These are phyloP conservation scores for Telfairia occidentalis DNA, from an alignment of 331 rosid genomes.

Conservation along the genomic window DNA sequence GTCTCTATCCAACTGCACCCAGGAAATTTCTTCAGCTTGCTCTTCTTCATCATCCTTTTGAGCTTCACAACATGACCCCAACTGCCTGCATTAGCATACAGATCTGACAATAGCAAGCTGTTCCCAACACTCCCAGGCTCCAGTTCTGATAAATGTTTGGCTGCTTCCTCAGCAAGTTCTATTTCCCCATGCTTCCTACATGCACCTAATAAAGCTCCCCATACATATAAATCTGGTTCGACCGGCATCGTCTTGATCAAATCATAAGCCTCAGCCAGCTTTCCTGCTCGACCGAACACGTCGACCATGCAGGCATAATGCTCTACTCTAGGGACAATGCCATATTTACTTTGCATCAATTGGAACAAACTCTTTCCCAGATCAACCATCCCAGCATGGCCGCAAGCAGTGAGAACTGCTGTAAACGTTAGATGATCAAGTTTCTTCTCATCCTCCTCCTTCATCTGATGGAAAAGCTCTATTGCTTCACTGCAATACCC, in stretches of 20 bases:
- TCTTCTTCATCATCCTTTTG: constrained; percentile 52
- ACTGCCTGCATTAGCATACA: constrained; percentile 66
- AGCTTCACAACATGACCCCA: constrained; percentile 65
- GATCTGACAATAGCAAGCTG: constrained; percentile 46
- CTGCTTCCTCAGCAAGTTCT: constrained; percentile 69
- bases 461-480: constrained; percentile 62
- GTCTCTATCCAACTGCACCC: constrained; percentile 85
- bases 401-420: constrained; percentile 64
- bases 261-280: constrained; percentile 45
- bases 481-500: constrained; percentile 61
- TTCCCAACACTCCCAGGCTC: constrained; percentile 79
- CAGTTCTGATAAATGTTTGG: constrained; percentile 50
- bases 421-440: constrained; percentile 69
- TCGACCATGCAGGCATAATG: constrained; percentile 85
- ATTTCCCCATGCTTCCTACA: constrained; percentile 60
- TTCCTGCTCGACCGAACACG: constrained; percentile 68
- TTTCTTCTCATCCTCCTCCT: constrained; percentile 34
- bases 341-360: constrained; percentile 50
- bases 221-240: constrained; percentile 72
- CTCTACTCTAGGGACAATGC: constrained; percentile 60
- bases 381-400: constrained; percentile 59
- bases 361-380: constrained; percentile 52
- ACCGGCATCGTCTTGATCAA: constrained; percentile 57
- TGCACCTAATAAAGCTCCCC: constrained; percentile 91
- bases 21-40: constrained; percentile 41